These are phyloP conservation scores for Pythium scleroteichum DNA, from an alignment of 352 stramenopile genomes.

Conservation along the genomic window DNA sequence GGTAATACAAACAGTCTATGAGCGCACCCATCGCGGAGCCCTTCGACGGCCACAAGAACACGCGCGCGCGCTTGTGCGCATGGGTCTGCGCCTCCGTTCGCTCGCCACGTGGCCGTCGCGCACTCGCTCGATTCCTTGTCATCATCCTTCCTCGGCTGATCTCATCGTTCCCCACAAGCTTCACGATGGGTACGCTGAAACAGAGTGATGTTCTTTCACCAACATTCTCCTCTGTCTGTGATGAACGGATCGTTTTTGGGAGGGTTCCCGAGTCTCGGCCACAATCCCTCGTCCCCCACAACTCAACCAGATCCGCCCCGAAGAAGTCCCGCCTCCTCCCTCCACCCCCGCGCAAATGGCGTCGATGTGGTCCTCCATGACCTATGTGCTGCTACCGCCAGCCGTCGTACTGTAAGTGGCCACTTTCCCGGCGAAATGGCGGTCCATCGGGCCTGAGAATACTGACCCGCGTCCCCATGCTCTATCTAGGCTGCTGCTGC, in stretches of 20 bases:
- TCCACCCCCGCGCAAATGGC: constrained; percentile 32
- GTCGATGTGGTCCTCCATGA: constrained; percentile 78
- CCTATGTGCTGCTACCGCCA: constrained; percentile 73
- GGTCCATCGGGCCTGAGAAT: background rate
- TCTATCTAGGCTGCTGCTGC: constrained; percentile 52
- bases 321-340: background rate
- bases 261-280: background rate
- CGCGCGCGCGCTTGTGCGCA: no score
- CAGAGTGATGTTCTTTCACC: constrained; percentile 4
- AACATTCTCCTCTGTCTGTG: background rate
- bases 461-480: background rate
- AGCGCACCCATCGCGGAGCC: no score
- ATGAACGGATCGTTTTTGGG: constrained; percentile 1
- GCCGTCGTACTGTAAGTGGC: constrained; percentile 72
- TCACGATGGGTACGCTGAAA: background rate
- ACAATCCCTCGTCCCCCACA: background rate
- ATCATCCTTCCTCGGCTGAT: background rate
- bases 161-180: background rate
- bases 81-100: background rate
- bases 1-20: background rate
- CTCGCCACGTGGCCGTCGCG: constrained; percentile 3
- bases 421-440: background rate
- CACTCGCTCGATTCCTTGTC: background rate
- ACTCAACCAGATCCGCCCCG: background rate
- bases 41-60: no score